Base-by-base conservation (phyloP, 1,284 basidiomycete species). In the Microbotryomycetes sp. region DNA sequence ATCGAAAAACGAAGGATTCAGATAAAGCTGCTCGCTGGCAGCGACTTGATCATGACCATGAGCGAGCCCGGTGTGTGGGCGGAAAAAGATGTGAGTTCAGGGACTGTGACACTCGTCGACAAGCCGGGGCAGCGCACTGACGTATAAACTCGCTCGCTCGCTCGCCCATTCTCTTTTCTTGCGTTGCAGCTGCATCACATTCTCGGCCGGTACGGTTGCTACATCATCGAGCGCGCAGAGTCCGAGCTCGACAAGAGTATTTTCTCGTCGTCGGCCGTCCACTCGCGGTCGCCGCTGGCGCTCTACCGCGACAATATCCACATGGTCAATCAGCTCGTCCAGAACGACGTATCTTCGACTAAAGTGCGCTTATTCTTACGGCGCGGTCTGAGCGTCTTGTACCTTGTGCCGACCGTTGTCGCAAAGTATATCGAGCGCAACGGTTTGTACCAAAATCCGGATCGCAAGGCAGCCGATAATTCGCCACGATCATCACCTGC, bases 51-150 rank as follows among this genome's bases (percentile, higher is more conserved):
- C 74, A 87, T 91, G 74, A 96, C 91, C 55, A 97, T 98, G 87
- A 91, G 89, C 69, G 91, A 97, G 77, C 91, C 91, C n/a, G 96
- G 96, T 16, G 92, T 99, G 24, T 99, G 96, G 96, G 86, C 87
- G 56, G 87, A 92, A 71, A 82, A 84, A 61, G 96, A 99, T 82
- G 89, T 93, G 70, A 74, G 85, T 79, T 45, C 61, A 49, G 45
- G 46, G 26, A 21, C 23, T 23, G 23, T 16, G 3, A 21, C 23
- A 13, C 21, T 41, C 3, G 30, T 16, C 21, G 47, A 9, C 11
- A 9, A 9, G 47, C 11, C 18, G 47, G 23, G 47, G 30, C 30
- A n/a, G 29, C 45, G 31, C 29, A 11, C n/a, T 27, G 9, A 30
- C n/a, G 27, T 28, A 13, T 24, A 24, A 30, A n/a, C 16, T 51